These are phyloP conservation scores for Fraxinus floribunda DNA, from an alignment of 305 asterid genomes.

Conservation along the genomic window DNA sequence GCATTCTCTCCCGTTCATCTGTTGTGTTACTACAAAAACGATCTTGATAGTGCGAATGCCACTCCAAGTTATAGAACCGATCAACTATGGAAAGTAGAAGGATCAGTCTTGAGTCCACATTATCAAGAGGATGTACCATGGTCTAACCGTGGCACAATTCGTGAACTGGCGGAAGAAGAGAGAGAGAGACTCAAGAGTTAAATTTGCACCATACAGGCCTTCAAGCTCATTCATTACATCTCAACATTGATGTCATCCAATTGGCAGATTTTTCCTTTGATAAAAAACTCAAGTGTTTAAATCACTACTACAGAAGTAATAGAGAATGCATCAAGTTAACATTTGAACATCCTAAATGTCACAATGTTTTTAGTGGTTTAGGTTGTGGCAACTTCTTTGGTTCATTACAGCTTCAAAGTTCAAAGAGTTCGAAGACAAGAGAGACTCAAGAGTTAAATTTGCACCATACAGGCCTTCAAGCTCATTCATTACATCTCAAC, in stretches of 20 bases:
- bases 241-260: no score
- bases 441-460: no score
- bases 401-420: neutral
- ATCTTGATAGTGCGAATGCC: conserved; percentile 17
- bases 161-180: conserved; percentile 19
- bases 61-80: conserved; percentile 22
- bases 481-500: conserved; percentile 16
- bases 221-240: no score
- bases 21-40: conserved; percentile 26
- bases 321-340: neutral
- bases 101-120: neutral
- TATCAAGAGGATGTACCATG: conserved; percentile 19
- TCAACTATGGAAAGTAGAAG: conserved; percentile 24
- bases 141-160: conserved; percentile 12
- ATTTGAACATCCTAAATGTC: conserved; percentile 13
- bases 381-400: neutral
- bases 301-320: neutral
- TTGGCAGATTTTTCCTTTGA: no score
- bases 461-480: neutral
- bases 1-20: conserved; percentile 38
- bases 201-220: no score
- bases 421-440: neutral
- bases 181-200: conserved; percentile 6
- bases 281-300: conserved; percentile 13
- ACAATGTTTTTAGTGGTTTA: neutral